Base-by-base conservation (phyloP, 495 filamentous ascomycete genomes). In the Aspergillus haitiensis region DNA sequence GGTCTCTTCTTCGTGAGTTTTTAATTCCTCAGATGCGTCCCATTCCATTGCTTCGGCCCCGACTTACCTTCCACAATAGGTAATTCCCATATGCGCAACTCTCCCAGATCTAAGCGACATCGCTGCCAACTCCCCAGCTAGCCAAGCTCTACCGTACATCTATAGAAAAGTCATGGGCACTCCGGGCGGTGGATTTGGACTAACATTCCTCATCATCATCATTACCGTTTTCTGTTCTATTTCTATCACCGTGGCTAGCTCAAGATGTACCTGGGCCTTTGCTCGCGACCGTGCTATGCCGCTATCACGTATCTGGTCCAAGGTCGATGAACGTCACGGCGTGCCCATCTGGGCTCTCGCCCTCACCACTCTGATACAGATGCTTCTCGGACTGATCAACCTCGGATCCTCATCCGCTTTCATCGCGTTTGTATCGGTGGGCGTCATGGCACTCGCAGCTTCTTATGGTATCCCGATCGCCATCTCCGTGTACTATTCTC, bases 141-240 rank as follows among this genome's bases (percentile, higher is more conserved):
- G 57, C 45, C 79, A 81, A 55, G 77, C 77, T 34, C 65, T 81
- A 0, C 78, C 78, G 0, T 81, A 80, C 44, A 79, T 82, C 67
- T 72, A 81, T 47, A 67, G 76, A 53, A 55, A 51, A 2, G 77
- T 81, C 7, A 81, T 78, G 77, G 80, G 78, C 37, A 66, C 65
- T 0, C 74, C 76, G 1, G 78, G 70, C 15, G 87, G 75, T 54
- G 78, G 85, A 0, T 56, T 80, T 0, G 78, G 59, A 0, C 75
- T 81, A 27, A 70, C 68, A 9, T 75, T 78, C 67, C 68, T 80
- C 3, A 74, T 91, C 36, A 78, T 91, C 1, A 79, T 86, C 31
- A 85, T 91, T 63, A 72, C 72, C 7, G 79, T 88, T 60, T 83
- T 87, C 64, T 86, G 84, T 65, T 83, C 82, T 7, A 83, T 82